Evolutionary conservation across 805 yeast genomes (phyloP).

Genomic region (Candida maris): DNA sequence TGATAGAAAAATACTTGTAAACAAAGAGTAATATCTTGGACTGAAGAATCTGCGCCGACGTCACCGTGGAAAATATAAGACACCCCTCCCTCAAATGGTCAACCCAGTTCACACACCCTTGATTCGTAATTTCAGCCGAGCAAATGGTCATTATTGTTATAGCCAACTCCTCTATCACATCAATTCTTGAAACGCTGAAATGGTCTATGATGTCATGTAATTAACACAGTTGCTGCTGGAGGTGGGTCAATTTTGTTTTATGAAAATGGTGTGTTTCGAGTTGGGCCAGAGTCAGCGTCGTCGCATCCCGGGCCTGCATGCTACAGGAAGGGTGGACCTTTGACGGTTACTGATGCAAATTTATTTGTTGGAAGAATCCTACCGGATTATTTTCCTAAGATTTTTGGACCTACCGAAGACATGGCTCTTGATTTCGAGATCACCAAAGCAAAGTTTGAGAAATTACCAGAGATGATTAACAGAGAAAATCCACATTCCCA

Average conservation of each 20-base stretch:
- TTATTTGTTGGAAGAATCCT: slow-evolving; percentile 38
- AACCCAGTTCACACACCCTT: slow-evolving; percentile 28
- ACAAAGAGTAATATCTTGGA: slow-evolving; percentile 24
- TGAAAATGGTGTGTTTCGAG: slow-evolving; percentile 35
- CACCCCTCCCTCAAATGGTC: slow-evolving; percentile 30
- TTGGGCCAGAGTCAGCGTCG: slow-evolving; percentile 45
- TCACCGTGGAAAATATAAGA: slow-evolving; percentile 18
- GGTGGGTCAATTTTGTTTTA: slow-evolving; percentile 30
- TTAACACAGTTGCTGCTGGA: slow-evolving; percentile 20
- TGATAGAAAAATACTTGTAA: slow-evolving; percentile 28
- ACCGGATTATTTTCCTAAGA: slow-evolving; percentile 39
- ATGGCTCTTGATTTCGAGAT: slow-evolving; percentile 34
- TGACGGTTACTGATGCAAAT: slow-evolving; percentile 45
- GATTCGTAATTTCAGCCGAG: slow-evolving; percentile 30
- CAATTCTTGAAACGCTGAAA: slow-evolving; percentile 15
- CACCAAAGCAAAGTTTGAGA: slow-evolving; percentile 33
- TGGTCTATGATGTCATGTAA: slow-evolving; percentile 28
- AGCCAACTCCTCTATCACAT: slow-evolving; percentile 26
- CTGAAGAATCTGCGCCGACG: slow-evolving; percentile 4
- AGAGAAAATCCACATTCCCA: slow-evolving; percentile 22
- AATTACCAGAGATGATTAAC: slow-evolving; percentile 36
- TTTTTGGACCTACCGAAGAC: slow-evolving; percentile 42
- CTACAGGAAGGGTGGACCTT: slow-evolving; percentile 44
- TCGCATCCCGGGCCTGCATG: slow-evolving; percentile 48
- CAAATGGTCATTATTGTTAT: slow-evolving; percentile 28